A percentile compares a stretch with the other conserved stretches of the same genome.
Conservation (phyloP, 257 asterid genomes). For the Echites panduratus region DNA sequence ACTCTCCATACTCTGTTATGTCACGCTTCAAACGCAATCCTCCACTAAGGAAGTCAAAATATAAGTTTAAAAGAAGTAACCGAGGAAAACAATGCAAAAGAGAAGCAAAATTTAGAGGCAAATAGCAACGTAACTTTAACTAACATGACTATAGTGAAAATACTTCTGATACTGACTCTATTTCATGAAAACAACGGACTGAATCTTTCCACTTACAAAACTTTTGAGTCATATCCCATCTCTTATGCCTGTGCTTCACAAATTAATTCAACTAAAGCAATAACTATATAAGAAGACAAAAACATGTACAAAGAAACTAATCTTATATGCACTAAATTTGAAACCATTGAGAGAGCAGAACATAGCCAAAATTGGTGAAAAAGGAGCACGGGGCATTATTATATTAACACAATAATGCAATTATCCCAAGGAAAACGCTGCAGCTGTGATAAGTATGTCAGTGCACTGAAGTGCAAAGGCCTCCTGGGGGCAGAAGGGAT, state of each 20-base stretch:
- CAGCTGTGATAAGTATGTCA: background rate
- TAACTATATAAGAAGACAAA: background rate
- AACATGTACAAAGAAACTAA: background rate
- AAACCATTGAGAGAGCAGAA: background rate
- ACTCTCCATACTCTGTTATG: constrained; percentile 96
- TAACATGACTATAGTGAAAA: background rate
- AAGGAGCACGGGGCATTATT: background rate
- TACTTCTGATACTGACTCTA: background rate
- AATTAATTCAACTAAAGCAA: background rate
- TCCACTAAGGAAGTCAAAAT: constrained; percentile 51
- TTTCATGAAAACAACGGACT: background rate
- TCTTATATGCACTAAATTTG: background rate
- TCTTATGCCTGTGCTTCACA: background rate
- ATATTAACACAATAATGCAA: background rate
- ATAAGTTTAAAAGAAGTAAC: constrained; percentile 7
- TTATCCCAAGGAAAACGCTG: background rate
- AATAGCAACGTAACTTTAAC: background rate
- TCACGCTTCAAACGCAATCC: constrained; percentile 98
- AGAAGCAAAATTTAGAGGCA: background rate
- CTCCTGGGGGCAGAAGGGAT: too few species aligned
- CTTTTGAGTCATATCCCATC: background rate
- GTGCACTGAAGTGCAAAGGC: too few species aligned
- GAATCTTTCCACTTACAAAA: background rate
- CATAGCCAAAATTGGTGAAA: background rate
- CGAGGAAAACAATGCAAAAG: background rate